phyloP scores from a whole-genome alignment of 2,329 filamentous ascomycete species.

The Magnaporthiopsis rhizophila region DNA sequence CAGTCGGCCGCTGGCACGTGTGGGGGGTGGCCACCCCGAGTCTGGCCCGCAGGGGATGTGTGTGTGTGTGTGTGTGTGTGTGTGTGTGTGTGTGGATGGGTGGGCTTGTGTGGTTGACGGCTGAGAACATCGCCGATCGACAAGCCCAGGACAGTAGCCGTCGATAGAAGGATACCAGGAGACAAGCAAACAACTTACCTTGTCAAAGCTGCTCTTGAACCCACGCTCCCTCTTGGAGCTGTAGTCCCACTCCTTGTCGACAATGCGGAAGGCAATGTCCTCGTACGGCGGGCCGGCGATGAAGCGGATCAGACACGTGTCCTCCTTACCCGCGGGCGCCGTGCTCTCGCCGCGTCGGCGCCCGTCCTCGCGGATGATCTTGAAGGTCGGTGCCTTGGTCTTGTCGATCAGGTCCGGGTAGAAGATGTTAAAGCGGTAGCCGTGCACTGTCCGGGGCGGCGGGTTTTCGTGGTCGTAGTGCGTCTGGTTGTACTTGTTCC shows the following conservation, averaged over 20 bases:
- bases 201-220: constrained; percentile 95
- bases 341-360: constrained; percentile 85
- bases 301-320: constrained; percentile 94
- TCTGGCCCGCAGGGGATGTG: constrained; percentile 7
- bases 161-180: neutral
- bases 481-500: constrained; percentile 99
- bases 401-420: constrained; percentile 97
- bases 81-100: too few species aligned
- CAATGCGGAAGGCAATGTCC: constrained; percentile 93
- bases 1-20: neutral
- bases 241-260: constrained; percentile 99
- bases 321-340: constrained; percentile 88
- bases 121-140: constrained; percentile 16
- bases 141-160: constrained; percentile 4
- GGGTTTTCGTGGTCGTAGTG: constrained; percentile 99
- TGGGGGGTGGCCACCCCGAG: constrained; percentile 7
- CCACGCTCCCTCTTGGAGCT: constrained; percentile 90
- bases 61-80: too few species aligned
- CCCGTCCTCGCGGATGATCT: constrained; percentile 89
- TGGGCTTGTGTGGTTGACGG: too few species aligned
- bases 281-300: constrained; percentile 93
- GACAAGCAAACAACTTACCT: constrained; percentile 50
- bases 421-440: constrained; percentile 99
- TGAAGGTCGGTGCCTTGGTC: constrained; percentile 87
- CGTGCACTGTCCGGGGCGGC: constrained; percentile 94